Evolutionary conservation across 306 rosid species (phyloP).

Genomic region (Rosa persica): DNA sequence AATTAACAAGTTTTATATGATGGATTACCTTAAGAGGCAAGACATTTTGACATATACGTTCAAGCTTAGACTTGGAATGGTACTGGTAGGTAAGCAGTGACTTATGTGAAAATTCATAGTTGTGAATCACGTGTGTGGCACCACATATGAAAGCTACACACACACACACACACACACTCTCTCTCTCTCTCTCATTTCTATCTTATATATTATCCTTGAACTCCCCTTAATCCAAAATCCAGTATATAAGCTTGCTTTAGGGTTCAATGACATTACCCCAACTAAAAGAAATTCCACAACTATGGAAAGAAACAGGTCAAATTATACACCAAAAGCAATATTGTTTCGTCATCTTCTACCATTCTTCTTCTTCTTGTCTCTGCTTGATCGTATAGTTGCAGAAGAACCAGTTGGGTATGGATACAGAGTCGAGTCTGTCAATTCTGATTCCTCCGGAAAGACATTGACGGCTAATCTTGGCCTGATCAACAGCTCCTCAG

Average conservation of each 20-base stretch:
- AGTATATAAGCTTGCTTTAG: not conserved
- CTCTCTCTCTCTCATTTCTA: constrained; percentile 1
- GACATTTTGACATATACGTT: not conserved
- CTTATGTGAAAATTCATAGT: not conserved
- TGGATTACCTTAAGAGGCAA: not conserved
- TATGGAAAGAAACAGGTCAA: constrained; percentile 3
- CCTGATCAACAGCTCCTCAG: constrained; percentile 50
- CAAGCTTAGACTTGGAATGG: not conserved
- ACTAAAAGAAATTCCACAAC: not conserved
- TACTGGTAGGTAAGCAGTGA: not conserved
- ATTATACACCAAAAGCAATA: not conserved
- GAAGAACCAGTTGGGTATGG: constrained; percentile 50
- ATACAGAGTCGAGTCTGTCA: constrained; percentile 41
- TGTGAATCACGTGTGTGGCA: not conserved
- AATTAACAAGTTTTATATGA: not conserved
- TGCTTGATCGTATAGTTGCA: not conserved
- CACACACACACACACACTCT: too few species aligned
- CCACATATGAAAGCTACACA: not conserved
- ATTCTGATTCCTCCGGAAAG: constrained; percentile 14
- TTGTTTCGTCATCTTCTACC: not conserved
- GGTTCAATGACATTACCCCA: not conserved
- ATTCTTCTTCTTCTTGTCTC: not conserved
- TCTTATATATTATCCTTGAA: not conserved
- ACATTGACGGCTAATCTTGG: constrained; percentile 57
- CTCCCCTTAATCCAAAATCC: not conserved